These are phyloP conservation scores for Emiliania huxleyi DNA, from an alignment of 78 protist genomes.

Conservation along the genomic window DNA sequence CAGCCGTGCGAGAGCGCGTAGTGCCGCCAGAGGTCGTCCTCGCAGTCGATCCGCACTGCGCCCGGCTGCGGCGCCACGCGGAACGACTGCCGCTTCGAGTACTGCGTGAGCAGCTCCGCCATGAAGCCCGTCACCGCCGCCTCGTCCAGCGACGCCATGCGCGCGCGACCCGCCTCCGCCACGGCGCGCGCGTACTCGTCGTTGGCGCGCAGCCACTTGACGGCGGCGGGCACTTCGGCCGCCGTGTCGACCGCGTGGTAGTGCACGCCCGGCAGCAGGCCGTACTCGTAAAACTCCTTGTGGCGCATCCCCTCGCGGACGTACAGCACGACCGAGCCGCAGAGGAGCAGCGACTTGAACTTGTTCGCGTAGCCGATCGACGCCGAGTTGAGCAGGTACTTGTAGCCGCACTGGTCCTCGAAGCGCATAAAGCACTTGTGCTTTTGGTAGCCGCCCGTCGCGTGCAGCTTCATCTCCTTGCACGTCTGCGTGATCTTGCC, in stretches of 20 bases:
- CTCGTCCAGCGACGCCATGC: neutral
- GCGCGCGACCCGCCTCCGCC: neutral
- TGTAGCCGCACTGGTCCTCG: neutral
- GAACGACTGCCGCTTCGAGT: neutral
- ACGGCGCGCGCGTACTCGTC: neutral
- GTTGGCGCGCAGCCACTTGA: neutral
- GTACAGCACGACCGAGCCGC: neutral
- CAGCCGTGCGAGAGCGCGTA: neutral
- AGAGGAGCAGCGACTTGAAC: neutral
- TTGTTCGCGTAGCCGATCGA: conserved; percentile 13
- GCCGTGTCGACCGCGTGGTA: neutral
- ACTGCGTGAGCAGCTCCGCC: conserved; percentile 8
- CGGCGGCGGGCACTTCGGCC: neutral
- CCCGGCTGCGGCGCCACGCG: neutral
- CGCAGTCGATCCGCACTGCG: neutral
- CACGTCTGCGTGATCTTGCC: neutral
- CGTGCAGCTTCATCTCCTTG: neutral
- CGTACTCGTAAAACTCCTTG: neutral
- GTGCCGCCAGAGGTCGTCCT: conserved; percentile 8
- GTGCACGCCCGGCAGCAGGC: neutral
- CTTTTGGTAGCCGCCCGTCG: neutral
- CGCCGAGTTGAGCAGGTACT: neutral
- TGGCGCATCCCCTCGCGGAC: neutral
- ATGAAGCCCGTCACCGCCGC: neutral
- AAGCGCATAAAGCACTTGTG: neutral